A percentile compares a stretch with the other conserved stretches of the same genome.
Conservation (phyloP, 1,284 basidiomycete species). For the Cutaneotrichosporon daszewskae region DNA sequence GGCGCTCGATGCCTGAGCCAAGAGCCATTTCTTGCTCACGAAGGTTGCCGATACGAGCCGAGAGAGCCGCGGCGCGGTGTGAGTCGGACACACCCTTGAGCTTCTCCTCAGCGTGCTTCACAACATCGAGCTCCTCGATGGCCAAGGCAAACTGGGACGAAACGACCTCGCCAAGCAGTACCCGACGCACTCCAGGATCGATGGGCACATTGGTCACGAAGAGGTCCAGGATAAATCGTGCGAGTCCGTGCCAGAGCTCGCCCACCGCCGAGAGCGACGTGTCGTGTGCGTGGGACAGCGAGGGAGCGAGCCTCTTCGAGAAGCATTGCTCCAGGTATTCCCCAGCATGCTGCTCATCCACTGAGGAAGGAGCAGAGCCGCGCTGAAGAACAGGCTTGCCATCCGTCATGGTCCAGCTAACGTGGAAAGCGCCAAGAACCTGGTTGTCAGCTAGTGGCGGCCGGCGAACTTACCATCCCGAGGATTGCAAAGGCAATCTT, state of each 20-base stretch:
- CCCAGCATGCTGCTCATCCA: slow-evolving; percentile 4
- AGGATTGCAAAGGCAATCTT: slow-evolving; percentile 17
- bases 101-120: slow-evolving; percentile 57
- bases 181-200: slow-evolving; percentile 73
- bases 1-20: slow-evolving; percentile 37
- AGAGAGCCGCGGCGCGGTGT: slow-evolving; percentile 46
- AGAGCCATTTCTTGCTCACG: slow-evolving; percentile 29
- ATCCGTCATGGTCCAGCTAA: background rate
- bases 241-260: slow-evolving; percentile 60
- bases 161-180: slow-evolving; percentile 55
- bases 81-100: slow-evolving; percentile 61
- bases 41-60: slow-evolving; percentile 39
- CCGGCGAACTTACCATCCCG: slow-evolving; percentile 10
- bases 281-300: slow-evolving; percentile 5
- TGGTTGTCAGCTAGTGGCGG: slow-evolving; percentile 4
- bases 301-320: slow-evolving; percentile 6
- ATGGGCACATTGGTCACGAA: slow-evolving; percentile 80
- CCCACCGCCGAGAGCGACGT: slow-evolving; percentile 25
- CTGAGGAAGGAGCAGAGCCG: background rate
- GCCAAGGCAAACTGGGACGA: slow-evolving; percentile 53
- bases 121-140: slow-evolving; percentile 56
- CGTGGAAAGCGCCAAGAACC: slow-evolving; percentile 23
- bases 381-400: background rate
- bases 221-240: slow-evolving; percentile 49
- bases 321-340: slow-evolving; percentile 15